Conservation (phyloP, 345 rosid species). For the Viola odorata region DNA sequence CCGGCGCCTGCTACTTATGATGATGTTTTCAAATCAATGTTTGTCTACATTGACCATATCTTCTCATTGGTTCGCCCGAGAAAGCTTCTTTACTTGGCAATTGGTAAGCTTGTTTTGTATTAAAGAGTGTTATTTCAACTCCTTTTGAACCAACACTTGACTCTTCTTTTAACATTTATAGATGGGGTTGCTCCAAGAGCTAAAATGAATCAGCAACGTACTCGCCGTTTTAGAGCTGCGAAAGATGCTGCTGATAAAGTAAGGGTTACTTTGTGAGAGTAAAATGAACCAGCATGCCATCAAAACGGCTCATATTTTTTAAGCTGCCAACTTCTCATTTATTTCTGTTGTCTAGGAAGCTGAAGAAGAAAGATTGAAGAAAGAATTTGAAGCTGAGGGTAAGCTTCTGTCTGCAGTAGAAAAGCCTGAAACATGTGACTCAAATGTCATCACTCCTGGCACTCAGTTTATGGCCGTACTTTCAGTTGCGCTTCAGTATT, state of each 20-base stretch:
- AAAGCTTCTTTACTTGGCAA: slow-evolving; percentile 90
- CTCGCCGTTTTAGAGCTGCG: slow-evolving; percentile 93
- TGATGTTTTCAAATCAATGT: slow-evolving; percentile 79
- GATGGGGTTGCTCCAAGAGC: slow-evolving; percentile 99
- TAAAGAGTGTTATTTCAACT: no score
- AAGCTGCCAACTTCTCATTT: not conserved
- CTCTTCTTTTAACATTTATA: slow-evolving; percentile 16
- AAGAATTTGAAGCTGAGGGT: slow-evolving; percentile 74
- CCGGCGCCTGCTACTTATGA: slow-evolving; percentile 88
- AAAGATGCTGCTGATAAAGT: slow-evolving; percentile 96
- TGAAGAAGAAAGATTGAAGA: slow-evolving; percentile 80
- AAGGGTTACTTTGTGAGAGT: slow-evolving; percentile 17
- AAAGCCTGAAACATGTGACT: slow-evolving; percentile 79
- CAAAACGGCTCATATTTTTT: no score
- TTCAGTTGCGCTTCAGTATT: slow-evolving; percentile 86
- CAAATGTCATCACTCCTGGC: slow-evolving; percentile 98
- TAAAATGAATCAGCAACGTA: slow-evolving; percentile 97
- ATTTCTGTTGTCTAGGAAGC: slow-evolving; percentile 52
- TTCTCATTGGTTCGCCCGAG: slow-evolving; percentile 88
- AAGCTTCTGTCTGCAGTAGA: slow-evolving; percentile 48
- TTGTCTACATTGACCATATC: slow-evolving; percentile 88
- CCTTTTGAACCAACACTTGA: no score
- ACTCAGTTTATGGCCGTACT: slow-evolving; percentile 88
- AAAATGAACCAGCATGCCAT: no score
- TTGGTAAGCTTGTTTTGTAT: slow-evolving; percentile 44